phyloP scores from a whole-genome alignment of 2,329 filamentous ascomycete species.

The Pseudocercospora cruenta region DNA sequence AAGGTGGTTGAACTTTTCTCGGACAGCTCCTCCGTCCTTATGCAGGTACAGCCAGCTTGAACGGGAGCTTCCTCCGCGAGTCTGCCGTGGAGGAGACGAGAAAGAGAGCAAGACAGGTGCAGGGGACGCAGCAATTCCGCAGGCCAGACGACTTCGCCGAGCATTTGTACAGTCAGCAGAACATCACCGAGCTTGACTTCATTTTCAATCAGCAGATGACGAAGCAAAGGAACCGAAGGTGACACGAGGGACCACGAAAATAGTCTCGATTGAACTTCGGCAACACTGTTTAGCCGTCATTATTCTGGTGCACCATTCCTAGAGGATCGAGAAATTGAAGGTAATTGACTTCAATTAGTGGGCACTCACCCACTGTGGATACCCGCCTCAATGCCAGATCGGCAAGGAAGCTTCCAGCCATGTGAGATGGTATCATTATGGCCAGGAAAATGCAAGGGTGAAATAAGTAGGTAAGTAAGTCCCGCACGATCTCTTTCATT shows the following conservation, averaged over 20 bases:
- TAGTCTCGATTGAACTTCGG: neutral
- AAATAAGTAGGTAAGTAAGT: constrained; percentile 1
- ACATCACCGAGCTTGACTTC: neutral
- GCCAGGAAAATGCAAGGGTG: neutral
- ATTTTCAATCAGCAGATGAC: neutral
- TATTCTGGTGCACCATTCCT: neutral
- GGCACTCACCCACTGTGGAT: neutral
- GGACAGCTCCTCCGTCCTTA: neutral
- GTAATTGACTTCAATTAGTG: neutral
- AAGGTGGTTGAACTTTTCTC: neutral
- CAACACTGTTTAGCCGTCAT: neutral
- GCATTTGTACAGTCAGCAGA: neutral
- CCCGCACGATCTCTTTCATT: neutral
- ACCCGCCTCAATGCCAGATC: constrained; percentile 1
- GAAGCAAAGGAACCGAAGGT: neutral
- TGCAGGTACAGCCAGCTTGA: neutral
- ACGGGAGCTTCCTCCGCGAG: too few species aligned
- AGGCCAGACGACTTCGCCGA: neutral
- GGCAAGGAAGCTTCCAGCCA: constrained; percentile 4
- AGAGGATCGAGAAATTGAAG: neutral
- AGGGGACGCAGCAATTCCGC: neutral
- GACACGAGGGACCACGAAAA: neutral
- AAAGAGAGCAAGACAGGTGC: neutral
- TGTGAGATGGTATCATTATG: neutral
- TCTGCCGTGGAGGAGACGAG: neutral